These are phyloP conservation scores for Ascochyta koolunga DNA, from an alignment of 2,329 filamentous ascomycete genomes.

Conservation along the genomic window DNA sequence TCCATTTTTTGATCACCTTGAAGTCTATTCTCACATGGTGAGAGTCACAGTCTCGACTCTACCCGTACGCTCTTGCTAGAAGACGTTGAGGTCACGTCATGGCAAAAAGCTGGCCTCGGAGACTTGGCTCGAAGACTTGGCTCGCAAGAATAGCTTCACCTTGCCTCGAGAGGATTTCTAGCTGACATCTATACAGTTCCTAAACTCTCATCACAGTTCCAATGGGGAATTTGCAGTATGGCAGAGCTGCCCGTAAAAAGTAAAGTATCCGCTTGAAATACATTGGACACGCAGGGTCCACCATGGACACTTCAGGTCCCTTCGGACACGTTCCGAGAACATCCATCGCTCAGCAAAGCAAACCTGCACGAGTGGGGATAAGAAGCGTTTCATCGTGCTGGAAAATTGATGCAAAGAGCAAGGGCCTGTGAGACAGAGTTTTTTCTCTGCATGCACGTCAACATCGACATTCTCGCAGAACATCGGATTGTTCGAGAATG, in stretches of 20 bases:
- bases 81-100: conserved; percentile 7
- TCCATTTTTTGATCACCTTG: too few relatives aligned
- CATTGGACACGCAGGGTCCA: conserved; percentile 6
- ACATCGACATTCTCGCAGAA: conserved; percentile 14
- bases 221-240: background rate
- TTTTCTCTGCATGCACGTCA: background rate
- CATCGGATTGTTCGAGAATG: conserved; percentile 19
- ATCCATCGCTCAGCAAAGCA: background rate
- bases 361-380: background rate
- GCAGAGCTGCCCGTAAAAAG: background rate
- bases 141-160: too few relatives aligned
- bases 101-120: background rate
- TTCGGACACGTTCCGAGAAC: conserved; percentile 10
- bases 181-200: too few relatives aligned
- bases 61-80: background rate
- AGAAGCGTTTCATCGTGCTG: background rate
- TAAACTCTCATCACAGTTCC: too few relatives aligned
- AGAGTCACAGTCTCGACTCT: background rate
- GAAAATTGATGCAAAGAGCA: background rate
- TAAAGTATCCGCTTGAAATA: background rate
- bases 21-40: too few relatives aligned
- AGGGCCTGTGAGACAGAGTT: conserved; percentile 1
- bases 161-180: too few relatives aligned
- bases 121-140: background rate
- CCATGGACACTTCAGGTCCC: background rate